Evolutionary conservation across 345 rosid species (phyloP).

Genomic region (Camelina laxa): DNA sequence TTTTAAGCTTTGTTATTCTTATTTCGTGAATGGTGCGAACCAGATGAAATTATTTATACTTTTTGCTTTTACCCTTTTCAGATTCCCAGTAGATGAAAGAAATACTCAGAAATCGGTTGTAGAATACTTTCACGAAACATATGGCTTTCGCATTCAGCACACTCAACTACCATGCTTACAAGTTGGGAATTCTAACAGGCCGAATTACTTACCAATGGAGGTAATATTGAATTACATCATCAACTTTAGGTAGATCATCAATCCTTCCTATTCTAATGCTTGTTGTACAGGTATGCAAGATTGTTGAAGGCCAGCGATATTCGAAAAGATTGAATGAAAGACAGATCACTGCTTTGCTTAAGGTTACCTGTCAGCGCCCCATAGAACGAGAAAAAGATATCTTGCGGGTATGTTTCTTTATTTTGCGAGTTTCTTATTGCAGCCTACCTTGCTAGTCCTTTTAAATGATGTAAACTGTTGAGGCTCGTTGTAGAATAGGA

Average conservation of each 20-base stretch:
- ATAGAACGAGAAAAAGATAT: constrained; percentile 82
- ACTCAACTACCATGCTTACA: constrained; percentile 89
- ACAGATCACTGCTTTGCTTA: constrained; percentile 88
- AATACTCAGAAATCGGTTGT: constrained; percentile 90
- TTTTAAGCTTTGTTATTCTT: neutral
- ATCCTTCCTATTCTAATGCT: constrained; percentile 2
- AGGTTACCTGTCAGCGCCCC: constrained; percentile 96
- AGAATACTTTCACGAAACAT: constrained; percentile 80
- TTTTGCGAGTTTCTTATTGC: neutral
- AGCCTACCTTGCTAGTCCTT: neutral
- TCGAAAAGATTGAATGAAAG: constrained; percentile 92
- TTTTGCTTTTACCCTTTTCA: constrained; percentile 33
- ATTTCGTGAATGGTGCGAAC: neutral
- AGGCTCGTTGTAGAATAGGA: neutral
- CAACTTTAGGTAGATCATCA: neutral
- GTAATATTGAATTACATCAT: constrained; percentile 40
- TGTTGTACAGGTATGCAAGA: constrained; percentile 79
- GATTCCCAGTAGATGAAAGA: constrained; percentile 89
- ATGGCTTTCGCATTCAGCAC: constrained; percentile 75
- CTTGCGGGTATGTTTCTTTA: constrained; percentile 53
- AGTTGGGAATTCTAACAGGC: constrained; percentile 91
- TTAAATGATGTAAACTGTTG: neutral
- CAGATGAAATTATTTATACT: neutral
- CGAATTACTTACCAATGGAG: constrained; percentile 97
- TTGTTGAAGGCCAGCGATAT: constrained; percentile 97